Conservation (phyloP, 345 rosid genomes). For the Carallia pectinifolia region DNA sequence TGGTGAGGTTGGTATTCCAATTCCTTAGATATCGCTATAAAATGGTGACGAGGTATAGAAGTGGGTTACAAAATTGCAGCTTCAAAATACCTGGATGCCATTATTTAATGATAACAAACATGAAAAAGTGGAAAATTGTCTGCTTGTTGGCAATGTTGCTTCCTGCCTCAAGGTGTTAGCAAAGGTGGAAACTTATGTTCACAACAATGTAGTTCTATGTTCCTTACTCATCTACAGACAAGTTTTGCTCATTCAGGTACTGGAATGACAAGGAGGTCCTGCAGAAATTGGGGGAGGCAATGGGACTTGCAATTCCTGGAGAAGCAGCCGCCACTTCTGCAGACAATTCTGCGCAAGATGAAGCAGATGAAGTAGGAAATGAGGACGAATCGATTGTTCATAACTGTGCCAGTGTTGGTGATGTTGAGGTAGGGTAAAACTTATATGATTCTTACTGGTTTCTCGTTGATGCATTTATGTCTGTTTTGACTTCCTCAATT, state of each 20-base stretch:
- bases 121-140: background rate
- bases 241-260: conserved; percentile 50
- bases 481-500: background rate
- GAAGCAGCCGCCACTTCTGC: conserved; percentile 65
- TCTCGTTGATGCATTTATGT: background rate
- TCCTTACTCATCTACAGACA: conserved; percentile 5
- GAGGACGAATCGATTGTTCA: conserved; percentile 95
- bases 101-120: no score
- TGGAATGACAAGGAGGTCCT: conserved; percentile 93
- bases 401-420: conserved; percentile 89
- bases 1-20: conserved; percentile 72
- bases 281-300: conserved; percentile 95
- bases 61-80: no score
- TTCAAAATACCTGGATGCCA: no score
- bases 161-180: conserved; percentile 1
- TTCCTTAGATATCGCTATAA: background rate
- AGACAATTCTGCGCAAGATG: conserved; percentile 51
- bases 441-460: background rate
- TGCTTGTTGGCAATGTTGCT: background rate
- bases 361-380: conserved; percentile 64
- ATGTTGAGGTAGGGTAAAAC: conserved; percentile 67
- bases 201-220: background rate
- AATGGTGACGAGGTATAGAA: background rate
- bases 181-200: background rate
- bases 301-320: conserved; percentile 77